Percentiles rank a stretch among this genome's conserved stretches.
phyloP scores from a whole-genome alignment of 1,284 basidiomycete genomes.

The Anthracocystis panici-leucophaei region DNA sequence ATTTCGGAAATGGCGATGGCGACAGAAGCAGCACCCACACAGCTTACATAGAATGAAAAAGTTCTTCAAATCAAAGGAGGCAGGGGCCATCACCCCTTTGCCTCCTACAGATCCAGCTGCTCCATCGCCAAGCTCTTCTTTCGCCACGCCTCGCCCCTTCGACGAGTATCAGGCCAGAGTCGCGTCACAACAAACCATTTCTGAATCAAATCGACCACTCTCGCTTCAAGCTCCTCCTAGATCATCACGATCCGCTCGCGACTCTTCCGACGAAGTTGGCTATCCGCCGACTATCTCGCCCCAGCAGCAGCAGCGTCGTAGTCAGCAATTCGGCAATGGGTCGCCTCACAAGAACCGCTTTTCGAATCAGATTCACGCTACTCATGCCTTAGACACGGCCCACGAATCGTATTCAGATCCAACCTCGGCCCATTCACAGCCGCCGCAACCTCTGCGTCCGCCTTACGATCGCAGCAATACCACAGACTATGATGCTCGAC shows the following conservation, averaged over 20 bases:
- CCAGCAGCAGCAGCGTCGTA: slow-evolving; percentile 14
- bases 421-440: slow-evolving; percentile 12
- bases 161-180: slow-evolving; percentile 43
- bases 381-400: slow-evolving; percentile 6
- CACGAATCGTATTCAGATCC: slow-evolving; percentile 40
- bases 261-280: slow-evolving; percentile 18
- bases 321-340: slow-evolving; percentile 17
- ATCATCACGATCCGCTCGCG: slow-evolving; percentile 20
- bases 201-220: slow-evolving; percentile 19
- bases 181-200: slow-evolving; percentile 12
- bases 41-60: slow-evolving; percentile 49
- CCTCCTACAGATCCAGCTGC: slow-evolving; percentile 32
- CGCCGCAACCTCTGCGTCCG: slow-evolving; percentile 9
- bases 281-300: slow-evolving; percentile 14
- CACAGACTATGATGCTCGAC: slow-evolving; percentile 1
- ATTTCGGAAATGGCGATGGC: slow-evolving; percentile 17
- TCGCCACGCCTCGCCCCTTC: slow-evolving; percentile 36
- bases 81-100: slow-evolving; percentile 48
- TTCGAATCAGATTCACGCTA: slow-evolving; percentile 1
- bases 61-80: slow-evolving; percentile 49
- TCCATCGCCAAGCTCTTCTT: slow-evolving; percentile 22
- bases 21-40: not conserved
- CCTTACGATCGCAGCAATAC: slow-evolving; percentile 17
- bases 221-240: slow-evolving; percentile 24
- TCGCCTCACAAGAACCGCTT: slow-evolving; percentile 29